Percentiles rank a stretch among this genome's conserved stretches.
These are phyloP conservation scores for Fomitopsis betulina DNA, from an alignment of 1,284 basidiomycete genomes.

Conservation along the genomic window DNA sequence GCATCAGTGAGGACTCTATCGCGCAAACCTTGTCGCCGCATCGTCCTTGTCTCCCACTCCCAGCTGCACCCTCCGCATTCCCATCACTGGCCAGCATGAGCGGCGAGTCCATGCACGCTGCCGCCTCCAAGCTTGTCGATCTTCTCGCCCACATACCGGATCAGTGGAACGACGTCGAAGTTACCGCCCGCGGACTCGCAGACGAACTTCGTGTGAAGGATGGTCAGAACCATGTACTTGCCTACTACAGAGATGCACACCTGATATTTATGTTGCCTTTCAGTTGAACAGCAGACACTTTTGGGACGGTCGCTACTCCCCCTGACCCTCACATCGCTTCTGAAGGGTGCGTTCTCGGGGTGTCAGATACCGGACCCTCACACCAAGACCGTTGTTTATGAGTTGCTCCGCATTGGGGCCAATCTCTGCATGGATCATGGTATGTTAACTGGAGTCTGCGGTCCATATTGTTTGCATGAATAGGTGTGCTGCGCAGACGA, in stretches of 20 bases:
- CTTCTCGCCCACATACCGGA: slow-evolving; percentile 28
- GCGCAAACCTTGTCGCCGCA: neutral
- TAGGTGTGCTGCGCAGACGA: slow-evolving; percentile 33
- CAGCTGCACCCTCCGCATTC: neutral
- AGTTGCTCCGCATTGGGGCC: slow-evolving; percentile 70
- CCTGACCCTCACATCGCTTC: slow-evolving; percentile 54
- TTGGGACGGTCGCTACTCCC: slow-evolving; percentile 63
- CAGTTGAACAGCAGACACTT: slow-evolving; percentile 67
- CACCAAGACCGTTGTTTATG: slow-evolving; percentile 48
- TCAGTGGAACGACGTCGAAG: slow-evolving; percentile 50
- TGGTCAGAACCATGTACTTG: slow-evolving; percentile 22
- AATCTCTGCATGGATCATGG: slow-evolving; percentile 82
- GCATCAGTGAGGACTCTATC: neutral
- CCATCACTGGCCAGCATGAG: slow-evolving; percentile 11
- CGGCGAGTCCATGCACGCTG: slow-evolving; percentile 19
- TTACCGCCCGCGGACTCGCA: slow-evolving; percentile 51
- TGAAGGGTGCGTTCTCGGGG: slow-evolving; percentile 45
- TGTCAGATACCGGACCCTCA: slow-evolving; percentile 42
- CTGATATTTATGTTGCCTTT: slow-evolving; percentile 10
- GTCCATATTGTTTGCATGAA: slow-evolving; percentile 10
- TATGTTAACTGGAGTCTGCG: slow-evolving; percentile 24
- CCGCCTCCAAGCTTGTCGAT: slow-evolving; percentile 29
- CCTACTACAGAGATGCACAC: slow-evolving; percentile 6
- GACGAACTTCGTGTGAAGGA: slow-evolving; percentile 55
- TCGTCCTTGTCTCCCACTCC: neutral